These are phyloP conservation scores for Salix arbutifolia DNA, from an alignment of 345 rosid genomes.

Conservation along the genomic window DNA sequence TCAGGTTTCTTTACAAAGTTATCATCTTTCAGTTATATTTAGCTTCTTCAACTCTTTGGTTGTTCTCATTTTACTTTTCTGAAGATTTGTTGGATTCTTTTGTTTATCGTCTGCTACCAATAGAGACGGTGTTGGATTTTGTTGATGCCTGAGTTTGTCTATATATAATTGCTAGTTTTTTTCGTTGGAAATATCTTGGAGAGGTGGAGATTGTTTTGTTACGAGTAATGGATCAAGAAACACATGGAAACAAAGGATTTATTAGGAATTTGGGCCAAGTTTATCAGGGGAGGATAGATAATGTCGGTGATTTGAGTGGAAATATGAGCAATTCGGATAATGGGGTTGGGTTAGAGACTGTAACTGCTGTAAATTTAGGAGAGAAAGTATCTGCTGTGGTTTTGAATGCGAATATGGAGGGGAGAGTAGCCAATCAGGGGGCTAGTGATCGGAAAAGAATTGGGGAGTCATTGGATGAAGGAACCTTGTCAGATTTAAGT, in stretches of 20 bases:
- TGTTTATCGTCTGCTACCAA: not conserved
- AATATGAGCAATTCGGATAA: not conserved
- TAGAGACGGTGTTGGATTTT: not conserved
- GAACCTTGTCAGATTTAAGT: conserved; percentile 21
- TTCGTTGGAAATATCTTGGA: conserved; percentile 7
- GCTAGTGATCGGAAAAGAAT: conserved; percentile 5
- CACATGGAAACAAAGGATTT: not conserved
- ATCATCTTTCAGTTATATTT: not conserved
- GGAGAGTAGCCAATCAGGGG: not conserved
- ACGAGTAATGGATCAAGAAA: conserved; percentile 37
- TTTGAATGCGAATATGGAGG: not conserved
- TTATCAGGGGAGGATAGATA: not conserved
- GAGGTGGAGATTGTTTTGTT: conserved; percentile 1
- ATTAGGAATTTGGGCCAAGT: not conserved
- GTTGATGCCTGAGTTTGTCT: not conserved
- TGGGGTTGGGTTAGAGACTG: not conserved
- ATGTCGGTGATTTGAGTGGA: not conserved
- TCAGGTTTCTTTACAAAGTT: not conserved
- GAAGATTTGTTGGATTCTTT: not conserved
- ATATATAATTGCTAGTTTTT: not conserved
- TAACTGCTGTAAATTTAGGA: conserved; percentile 1
- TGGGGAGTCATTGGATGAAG: conserved; percentile 14
- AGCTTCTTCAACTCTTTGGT: not conserved
- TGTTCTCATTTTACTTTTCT: not conserved
- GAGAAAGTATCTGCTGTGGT: not conserved